phyloP scores from a whole-genome alignment of 495 filamentous ascomycete species.

The Pyrenopolyporus hunteri region DNA sequence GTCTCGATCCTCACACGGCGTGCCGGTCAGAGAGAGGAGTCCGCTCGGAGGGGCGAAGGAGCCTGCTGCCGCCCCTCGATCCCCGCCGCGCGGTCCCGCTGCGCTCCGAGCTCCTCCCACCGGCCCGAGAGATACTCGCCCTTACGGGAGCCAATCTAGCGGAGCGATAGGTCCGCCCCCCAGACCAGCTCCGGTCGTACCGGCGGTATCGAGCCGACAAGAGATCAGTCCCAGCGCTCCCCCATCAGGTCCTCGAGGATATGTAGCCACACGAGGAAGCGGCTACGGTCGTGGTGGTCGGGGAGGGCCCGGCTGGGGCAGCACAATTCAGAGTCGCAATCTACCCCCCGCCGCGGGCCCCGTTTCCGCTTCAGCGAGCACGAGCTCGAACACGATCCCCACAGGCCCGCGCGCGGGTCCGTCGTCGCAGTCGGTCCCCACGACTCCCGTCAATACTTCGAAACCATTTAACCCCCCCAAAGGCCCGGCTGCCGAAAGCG shows the following conservation, averaged over 20 bases:
- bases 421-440: constrained; percentile 36
- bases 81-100: constrained; percentile 56
- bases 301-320: constrained; percentile 47
- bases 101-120: constrained; percentile 54
- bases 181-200: constrained; percentile 40
- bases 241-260: constrained; percentile 55
- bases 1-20: constrained; percentile 38
- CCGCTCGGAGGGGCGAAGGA: constrained; percentile 38
- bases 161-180: constrained; percentile 41
- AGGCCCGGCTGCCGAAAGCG: constrained; percentile 49
- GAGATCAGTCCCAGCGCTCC: constrained; percentile 50
- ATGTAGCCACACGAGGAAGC: constrained; percentile 47
- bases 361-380: constrained; percentile 37
- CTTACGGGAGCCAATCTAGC: constrained; percentile 42
- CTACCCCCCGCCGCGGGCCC: constrained; percentile 42
- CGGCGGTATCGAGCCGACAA: constrained; percentile 42
- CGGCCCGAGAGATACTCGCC: constrained; percentile 51
- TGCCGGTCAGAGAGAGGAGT: constrained; percentile 39
- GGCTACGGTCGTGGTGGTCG: constrained; percentile 48
- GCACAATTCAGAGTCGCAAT: constrained; percentile 44
- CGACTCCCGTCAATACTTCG: constrained; percentile 37
- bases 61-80: constrained; percentile 36
- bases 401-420: constrained; percentile 50
- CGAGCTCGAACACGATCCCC: constrained; percentile 47
- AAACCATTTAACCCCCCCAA: constrained; percentile 59